A percentile compares a stretch with the other conserved stretches of the same genome.
phyloP scores from a whole-genome alignment of 1,284 basidiomycete genomes.

The Thecaphora thlaspeos region DNA sequence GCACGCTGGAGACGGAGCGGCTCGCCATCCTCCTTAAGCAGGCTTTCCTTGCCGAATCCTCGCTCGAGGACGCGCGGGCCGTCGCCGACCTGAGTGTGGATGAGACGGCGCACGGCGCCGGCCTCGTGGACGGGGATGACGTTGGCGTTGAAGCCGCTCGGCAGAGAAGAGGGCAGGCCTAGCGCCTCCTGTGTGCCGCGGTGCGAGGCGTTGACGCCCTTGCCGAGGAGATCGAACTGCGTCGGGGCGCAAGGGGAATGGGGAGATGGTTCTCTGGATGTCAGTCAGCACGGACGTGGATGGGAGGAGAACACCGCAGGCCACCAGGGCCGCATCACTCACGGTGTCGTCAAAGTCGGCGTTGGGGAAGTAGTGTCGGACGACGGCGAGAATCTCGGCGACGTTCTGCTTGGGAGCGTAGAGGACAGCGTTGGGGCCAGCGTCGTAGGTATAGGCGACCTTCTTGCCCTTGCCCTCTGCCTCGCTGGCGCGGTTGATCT shows the following conservation, averaged over 20 bases:
- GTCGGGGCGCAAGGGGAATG: too few species aligned
- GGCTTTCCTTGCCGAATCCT: conserved; percentile 29
- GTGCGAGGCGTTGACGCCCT: conserved; percentile 45
- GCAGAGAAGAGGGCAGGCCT: conserved; percentile 36
- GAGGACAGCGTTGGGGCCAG: conserved; percentile 97
- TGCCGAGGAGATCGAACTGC: conserved; percentile 49
- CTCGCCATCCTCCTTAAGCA: conserved; percentile 43
- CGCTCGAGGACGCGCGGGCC: conserved; percentile 52
- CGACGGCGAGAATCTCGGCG: conserved; percentile 32
- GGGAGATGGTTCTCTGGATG: too few species aligned
- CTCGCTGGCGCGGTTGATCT: conserved; percentile 80
- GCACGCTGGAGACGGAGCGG: conserved; percentile 48
- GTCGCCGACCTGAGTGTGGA: conserved; percentile 57
- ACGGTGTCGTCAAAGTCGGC: conserved; percentile 56
- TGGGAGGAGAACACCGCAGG: not conserved
- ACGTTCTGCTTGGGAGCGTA: conserved; percentile 69
- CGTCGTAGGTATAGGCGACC: conserved; percentile 97
- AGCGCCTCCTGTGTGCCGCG: conserved; percentile 38
- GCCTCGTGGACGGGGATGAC: conserved; percentile 53
- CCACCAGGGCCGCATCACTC: conserved; percentile 17
- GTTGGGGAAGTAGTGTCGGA: conserved; percentile 57
- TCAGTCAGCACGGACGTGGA: not conserved
- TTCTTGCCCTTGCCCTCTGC: conserved; percentile 66
- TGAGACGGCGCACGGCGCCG: conserved; percentile 51
- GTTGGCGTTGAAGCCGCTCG: conserved; percentile 42